These are phyloP conservation scores for Clitopilus passeckerianus DNA, from an alignment of 768 basidiomycete species.

Conservation along the genomic window DNA sequence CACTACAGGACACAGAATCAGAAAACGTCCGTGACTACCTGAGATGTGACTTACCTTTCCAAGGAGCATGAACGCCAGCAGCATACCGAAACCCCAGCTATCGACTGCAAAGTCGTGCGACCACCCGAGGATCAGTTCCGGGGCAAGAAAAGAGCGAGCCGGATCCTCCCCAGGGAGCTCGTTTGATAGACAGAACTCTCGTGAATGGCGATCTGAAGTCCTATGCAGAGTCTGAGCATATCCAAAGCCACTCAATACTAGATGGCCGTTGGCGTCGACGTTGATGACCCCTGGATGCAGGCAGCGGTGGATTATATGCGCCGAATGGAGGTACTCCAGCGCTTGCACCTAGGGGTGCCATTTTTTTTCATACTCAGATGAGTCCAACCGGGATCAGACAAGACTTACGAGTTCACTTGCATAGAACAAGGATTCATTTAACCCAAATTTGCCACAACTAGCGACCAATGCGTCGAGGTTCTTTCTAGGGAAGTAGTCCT, in stretches of 20 bases:
- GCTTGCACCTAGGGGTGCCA: constrained; percentile 28
- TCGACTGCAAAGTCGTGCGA: constrained; percentile 46
- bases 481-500: constrained; percentile 30
- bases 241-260: constrained; percentile 39
- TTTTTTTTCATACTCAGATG: neutral
- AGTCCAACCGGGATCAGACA: neutral
- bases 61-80: constrained; percentile 45
- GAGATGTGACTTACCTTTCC: constrained; percentile 30
- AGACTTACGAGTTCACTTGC: constrained; percentile 44
- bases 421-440: constrained; percentile 33
- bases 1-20: constrained; percentile 37
- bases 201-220: neutral
- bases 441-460: constrained; percentile 25
- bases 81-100: constrained; percentile 55
- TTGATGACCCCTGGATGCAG: constrained; percentile 40
- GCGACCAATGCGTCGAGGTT: constrained; percentile 24
- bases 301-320: constrained; percentile 42
- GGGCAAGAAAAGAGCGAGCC: constrained; percentile 32
- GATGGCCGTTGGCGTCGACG: constrained; percentile 39
- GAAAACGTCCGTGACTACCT: neutral
- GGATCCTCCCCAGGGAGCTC: neutral
- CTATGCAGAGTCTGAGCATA: constrained; percentile 1
- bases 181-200: neutral
- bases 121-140: constrained; percentile 55
- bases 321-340: constrained; percentile 36